Evolutionary conservation across 495 filamentous ascomycete genomes (phyloP), one percentile per base, ranked within the genome.

Genomic region (Tuber microsphaerosporum): DNA sequence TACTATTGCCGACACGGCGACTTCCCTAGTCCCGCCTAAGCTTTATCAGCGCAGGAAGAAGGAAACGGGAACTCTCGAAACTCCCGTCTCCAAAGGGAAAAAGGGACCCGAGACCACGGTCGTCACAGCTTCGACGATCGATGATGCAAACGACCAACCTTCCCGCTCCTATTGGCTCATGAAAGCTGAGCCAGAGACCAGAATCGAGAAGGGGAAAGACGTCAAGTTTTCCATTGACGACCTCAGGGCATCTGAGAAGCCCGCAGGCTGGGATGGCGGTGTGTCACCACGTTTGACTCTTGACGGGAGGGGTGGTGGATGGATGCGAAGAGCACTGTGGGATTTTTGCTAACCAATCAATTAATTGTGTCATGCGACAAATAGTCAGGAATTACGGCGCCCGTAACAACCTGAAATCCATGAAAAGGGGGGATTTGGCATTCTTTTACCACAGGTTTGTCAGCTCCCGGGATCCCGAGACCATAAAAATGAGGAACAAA

Each of bases 161-260:
- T 65, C 26, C 26, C 56, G 56, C 56, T 79, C 77, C 41, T 97
- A 93, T 84, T 97, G 94, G 94, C 89, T 98, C 76, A 89, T 98
- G 89, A 98, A 98, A 85, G 93, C 94, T 12, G 94, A 98, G 84
- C 94, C 95, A 3, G 91, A 94, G 80, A 89, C 93, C 41, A 90
- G 95, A 31, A 82, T 94, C 37, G 93, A 95, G 82, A 97, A 93
- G 71, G 93, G 93, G 22, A 86, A 90, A 72, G 91, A 97, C 81
- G 92, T 97, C 51, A 92, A 89, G 77, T 99, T 98, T 85, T 97
- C 93, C 8, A 98, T 99, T 79, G 94, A 97, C 81, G 94, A 99
- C 82, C 85, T 99, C 39, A 86, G 87, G 22, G 87, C 88, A 10
- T 89, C 88, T 75, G 89, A 85, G 39, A 86, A 87, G 76, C 94